A percentile compares a stretch with the other conserved stretches of the same genome.
These are phyloP conservation scores for Penicillium crustosum DNA, from an alignment of 2,329 filamentous ascomycete species.

Conservation along the genomic window DNA sequence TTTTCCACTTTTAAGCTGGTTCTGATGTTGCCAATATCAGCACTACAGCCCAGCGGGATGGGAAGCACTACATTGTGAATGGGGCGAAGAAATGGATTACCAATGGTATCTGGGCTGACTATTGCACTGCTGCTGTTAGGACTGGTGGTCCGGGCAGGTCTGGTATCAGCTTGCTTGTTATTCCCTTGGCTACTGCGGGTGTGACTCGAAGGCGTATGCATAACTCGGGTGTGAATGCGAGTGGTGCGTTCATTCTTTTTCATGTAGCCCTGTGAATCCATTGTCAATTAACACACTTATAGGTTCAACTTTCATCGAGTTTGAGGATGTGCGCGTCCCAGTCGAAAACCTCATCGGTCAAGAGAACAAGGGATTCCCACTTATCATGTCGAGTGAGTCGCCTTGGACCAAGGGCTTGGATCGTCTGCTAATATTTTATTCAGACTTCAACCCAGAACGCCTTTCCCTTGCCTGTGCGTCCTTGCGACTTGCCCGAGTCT, in stretches of 20 bases:
- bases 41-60: slow-evolving; percentile 58
- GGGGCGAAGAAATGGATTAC: slow-evolving; percentile 71
- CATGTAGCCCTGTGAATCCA: not conserved
- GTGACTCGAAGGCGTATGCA: slow-evolving; percentile 54
- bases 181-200: slow-evolving; percentile 64
- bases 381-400: slow-evolving; percentile 64
- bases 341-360: slow-evolving; percentile 66
- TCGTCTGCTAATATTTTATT: not conserved
- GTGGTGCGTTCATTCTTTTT: slow-evolving; percentile 45
- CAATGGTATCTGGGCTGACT: slow-evolving; percentile 60
- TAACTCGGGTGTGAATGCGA: slow-evolving; percentile 67
- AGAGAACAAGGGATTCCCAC: slow-evolving; percentile 69
- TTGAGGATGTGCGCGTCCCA: slow-evolving; percentile 71
- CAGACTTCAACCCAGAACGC: slow-evolving; percentile 73
- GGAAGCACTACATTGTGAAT: slow-evolving; percentile 60
- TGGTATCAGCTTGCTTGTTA: slow-evolving; percentile 65
- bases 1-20: slow-evolving; percentile 44
- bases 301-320: slow-evolving; percentile 62
- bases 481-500: slow-evolving; percentile 62
- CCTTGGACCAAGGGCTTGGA: not conserved
- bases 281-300: not conserved
- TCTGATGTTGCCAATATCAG: slow-evolving; percentile 65
- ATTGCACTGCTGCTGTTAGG: slow-evolving; percentile 60
- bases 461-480: slow-evolving; percentile 64
- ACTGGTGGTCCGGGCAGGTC: slow-evolving; percentile 60